Base-by-base conservation (phyloP, 257 asterid species). In the Lycium ferocissimum region DNA sequence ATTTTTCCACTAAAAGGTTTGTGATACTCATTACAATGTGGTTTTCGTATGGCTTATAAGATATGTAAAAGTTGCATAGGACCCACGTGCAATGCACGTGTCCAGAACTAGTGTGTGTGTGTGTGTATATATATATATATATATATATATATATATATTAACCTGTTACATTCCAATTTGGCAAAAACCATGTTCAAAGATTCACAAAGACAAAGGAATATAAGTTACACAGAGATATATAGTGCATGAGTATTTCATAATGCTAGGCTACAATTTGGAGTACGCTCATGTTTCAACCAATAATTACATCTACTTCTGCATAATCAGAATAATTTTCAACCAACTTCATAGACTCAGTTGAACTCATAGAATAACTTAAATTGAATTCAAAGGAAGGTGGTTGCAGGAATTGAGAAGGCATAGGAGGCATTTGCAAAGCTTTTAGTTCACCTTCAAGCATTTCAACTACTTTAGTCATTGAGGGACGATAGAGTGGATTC, bases 371-470 rank as follows among this genome's bases (percentile, higher is more conserved):
- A 26, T 26, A 58, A 58, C 63, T 58, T 18, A 58, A 2, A 58
- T 58, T 58, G 26, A 58, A 58, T 15, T 58, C 63, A n/a, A 58
- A 58, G 3, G 9, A 18, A 58, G 22, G n/a, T 58, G 9, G 22
- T 17, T 58, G 63, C 63, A 17, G 20, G 6, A 22, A 58, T 58
- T 58, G 8, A 15, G 26, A 58, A 26, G 87, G 89, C 49, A 61
- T 86, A 15, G 87, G 72, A 1, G 87, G 83, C 37, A 51, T 18
- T 20, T 51, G n/a, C 57, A 86, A 7, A 12, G 9, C 63, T 35
- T 49, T 53, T n/a, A 72, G 4, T 70, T 87, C 83, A 35, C 63
- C 83, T 62, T 80, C 80, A 17, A 87, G 69, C 87, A 87, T 87
- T 51, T 70, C 73, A 0, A 40, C 3, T 40, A 40, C 45, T 40